Base-by-base conservation (phyloP, 352 stramenopile genomes). In the Peronospora farinosa region DNA sequence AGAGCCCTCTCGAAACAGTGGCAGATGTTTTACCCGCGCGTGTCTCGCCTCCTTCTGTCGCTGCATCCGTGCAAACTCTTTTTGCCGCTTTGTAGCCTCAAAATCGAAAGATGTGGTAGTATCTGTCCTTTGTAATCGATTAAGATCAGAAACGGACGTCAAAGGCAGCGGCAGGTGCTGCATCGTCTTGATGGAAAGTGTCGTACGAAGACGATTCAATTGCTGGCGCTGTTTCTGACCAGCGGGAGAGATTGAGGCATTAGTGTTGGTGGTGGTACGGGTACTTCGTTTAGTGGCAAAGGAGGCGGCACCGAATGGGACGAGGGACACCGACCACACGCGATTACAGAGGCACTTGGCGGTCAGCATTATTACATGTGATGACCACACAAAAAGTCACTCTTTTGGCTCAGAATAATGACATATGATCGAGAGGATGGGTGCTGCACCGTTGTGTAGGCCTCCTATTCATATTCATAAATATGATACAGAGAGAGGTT, bases 1-100 rank as follows among this genome's bases (percentile, higher is more conserved):
- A 37, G 79, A 91, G 27, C 68, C 67, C 11, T 72, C 50, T 4
- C 68, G 68, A 51, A 91, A 88, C n/a, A 91, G 71, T 31, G 79
- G 77, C 54, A 86, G 51, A 46, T 87, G 67, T 59, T 81, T 79
- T 15, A 74, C 67, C 2, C 72, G 69, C 13, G 75, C 65, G 39
- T 77, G 57, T 37, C 67, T 74, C 31, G 55, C 72, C 7, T 68
- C 56, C 38, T 87, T 87, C 41, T 60, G 67, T n/a, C 56, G 62
- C 39, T 72, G 49, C 71, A 80, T 83, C 40, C 63, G 67, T 56
- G 68, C 54, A 31, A 82, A 78, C n/a, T 86, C 70, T 39, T 63
- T 58, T 32, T 62, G 51, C 2, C 53, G 35, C 21, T 55, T 56
- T 39, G 43, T 56, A 15, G 13, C 42, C 0, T 33, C 40, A 2